A percentile compares a stretch with the other conserved stretches of the same genome.
phyloP scores from a whole-genome alignment of 345 rosid species.

The Stellera chamaejasme region DNA sequence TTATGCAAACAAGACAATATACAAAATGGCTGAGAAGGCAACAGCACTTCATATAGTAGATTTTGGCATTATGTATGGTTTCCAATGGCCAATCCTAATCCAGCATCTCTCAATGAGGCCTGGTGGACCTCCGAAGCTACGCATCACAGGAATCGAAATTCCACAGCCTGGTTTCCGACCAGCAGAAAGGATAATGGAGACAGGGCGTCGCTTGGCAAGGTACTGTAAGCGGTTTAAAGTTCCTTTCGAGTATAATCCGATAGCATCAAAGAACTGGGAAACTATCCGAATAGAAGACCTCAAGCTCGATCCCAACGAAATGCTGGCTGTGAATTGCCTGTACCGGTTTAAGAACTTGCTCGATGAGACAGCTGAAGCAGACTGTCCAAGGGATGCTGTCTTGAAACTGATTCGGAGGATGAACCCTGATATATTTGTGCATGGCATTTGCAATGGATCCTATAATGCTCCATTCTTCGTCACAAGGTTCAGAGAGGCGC shows the following conservation, averaged over 20 bases:
- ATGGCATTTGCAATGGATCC: slow-evolving; percentile 38
- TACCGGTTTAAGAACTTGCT: slow-evolving; percentile 53
- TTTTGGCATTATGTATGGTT: slow-evolving; percentile 74
- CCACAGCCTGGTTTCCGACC: slow-evolving; percentile 80
- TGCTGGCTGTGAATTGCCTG: slow-evolving; percentile 52
- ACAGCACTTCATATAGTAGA: slow-evolving; percentile 60
- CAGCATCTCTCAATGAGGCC: slow-evolving; percentile 38
- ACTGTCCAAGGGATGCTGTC: slow-evolving; percentile 55
- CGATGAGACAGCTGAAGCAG: slow-evolving; percentile 49
- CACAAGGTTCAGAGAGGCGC: slow-evolving; percentile 68
- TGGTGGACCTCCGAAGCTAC: slow-evolving; percentile 71
- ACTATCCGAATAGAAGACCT: slow-evolving; percentile 51
- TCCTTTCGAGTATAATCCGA: slow-evolving; percentile 68
- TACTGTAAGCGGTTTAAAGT: slow-evolving; percentile 55
- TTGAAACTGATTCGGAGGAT: slow-evolving; percentile 46
- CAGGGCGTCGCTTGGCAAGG: slow-evolving; percentile 60
- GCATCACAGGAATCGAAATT: slow-evolving; percentile 78
- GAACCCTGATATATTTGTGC: slow-evolving; percentile 49
- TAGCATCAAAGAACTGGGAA: slow-evolving; percentile 80
- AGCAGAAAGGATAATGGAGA: slow-evolving; percentile 55
- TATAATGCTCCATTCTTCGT: slow-evolving; percentile 67
- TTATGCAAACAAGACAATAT: slow-evolving; percentile 48
- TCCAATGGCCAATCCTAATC: slow-evolving; percentile 79
- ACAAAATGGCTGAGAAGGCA: slow-evolving; percentile 37
- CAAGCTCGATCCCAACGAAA: slow-evolving; percentile 38